Evolutionary conservation across 2,329 filamentous ascomycete species (phyloP).

Genomic region (Paecilomyces niveus): DNA sequence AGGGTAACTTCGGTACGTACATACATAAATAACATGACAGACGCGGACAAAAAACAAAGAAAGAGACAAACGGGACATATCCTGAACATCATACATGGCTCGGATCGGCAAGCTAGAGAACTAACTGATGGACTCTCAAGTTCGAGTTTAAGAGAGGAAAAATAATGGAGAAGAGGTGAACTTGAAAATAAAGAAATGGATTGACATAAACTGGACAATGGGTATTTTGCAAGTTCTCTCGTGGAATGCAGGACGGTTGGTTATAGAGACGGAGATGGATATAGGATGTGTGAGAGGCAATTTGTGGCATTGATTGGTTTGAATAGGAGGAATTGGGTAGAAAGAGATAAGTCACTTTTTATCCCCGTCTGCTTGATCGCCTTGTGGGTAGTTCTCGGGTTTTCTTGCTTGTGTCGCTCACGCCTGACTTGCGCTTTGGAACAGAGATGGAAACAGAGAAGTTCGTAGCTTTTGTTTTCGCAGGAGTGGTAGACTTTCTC

Average conservation of each 20-base stretch:
- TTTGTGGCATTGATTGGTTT: not conserved
- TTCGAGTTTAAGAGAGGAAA: too few species aligned
- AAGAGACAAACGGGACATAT: not conserved
- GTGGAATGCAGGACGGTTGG: not conserved
- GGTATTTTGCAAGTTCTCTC: not conserved
- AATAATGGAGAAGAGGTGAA: not conserved
- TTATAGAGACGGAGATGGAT: not conserved
- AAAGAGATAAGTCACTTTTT: not conserved
- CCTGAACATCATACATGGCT: not conserved
- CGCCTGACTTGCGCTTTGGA: not conserved
- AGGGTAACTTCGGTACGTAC: not conserved
- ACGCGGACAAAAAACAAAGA: not conserved
- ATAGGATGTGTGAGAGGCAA: not conserved
- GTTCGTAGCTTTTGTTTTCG: not conserved
- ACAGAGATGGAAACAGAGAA: not conserved
- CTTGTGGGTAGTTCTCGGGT: not conserved
- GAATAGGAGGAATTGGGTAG: not conserved
- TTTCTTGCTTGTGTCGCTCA: not conserved
- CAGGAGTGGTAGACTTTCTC: not conserved
- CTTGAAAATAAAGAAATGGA: not conserved
- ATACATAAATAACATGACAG: not conserved
- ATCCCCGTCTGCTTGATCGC: not conserved
- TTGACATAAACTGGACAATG: not conserved
- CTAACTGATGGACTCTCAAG: too few species aligned
- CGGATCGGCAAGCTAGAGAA: not conserved